A percentile compares a stretch with the other conserved stretches of the same genome.
phyloP scores from a whole-genome alignment of 306 rosid genomes.

The Comarum palustre region DNA sequence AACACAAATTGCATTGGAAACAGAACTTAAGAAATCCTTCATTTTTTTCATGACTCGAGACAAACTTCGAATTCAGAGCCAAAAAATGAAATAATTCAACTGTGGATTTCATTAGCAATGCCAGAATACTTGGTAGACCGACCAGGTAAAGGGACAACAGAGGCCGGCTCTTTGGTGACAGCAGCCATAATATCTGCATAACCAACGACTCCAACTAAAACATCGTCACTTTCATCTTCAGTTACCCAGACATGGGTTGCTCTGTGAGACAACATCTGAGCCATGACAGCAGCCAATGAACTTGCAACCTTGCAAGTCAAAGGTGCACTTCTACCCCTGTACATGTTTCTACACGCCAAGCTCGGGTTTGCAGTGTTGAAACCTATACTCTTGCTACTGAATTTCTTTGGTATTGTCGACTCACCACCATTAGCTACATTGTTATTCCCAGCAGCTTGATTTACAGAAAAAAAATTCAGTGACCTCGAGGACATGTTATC shows the following conservation, averaged over 20 bases:
- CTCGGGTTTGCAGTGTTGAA: slow-evolving; percentile 52
- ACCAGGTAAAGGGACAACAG: slow-evolving; percentile 32
- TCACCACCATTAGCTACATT: slow-evolving; percentile 40
- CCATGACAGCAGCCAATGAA: slow-evolving; percentile 98
- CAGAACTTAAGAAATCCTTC: neutral
- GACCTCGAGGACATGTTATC: slow-evolving; percentile 57
- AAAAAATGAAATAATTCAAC: slow-evolving; percentile 17
- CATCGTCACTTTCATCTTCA: slow-evolving; percentile 66
- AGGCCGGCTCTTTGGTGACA: slow-evolving; percentile 66
- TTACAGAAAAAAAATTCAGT: slow-evolving; percentile 34
- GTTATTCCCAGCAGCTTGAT: slow-evolving; percentile 34
- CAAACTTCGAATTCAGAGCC: neutral
- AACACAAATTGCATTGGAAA: slow-evolving; percentile 3
- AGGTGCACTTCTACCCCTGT: slow-evolving; percentile 88
- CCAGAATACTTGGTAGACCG: slow-evolving; percentile 46
- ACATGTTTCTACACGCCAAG: slow-evolving; percentile 73
- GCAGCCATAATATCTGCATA: slow-evolving; percentile 80
- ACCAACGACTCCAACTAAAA: slow-evolving; percentile 82
- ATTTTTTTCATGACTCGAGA: neutral
- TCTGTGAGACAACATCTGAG: slow-evolving; percentile 96
- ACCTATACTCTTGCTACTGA: slow-evolving; percentile 86
- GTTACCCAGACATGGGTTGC: slow-evolving; percentile 95
- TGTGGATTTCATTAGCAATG: slow-evolving; percentile 45
- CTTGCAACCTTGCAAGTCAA: slow-evolving; percentile 81
- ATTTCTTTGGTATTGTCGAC: slow-evolving; percentile 46